Conservation (phyloP, 2,329 filamentous ascomycete species). For the Aspergillus pseudotamarii region DNA sequence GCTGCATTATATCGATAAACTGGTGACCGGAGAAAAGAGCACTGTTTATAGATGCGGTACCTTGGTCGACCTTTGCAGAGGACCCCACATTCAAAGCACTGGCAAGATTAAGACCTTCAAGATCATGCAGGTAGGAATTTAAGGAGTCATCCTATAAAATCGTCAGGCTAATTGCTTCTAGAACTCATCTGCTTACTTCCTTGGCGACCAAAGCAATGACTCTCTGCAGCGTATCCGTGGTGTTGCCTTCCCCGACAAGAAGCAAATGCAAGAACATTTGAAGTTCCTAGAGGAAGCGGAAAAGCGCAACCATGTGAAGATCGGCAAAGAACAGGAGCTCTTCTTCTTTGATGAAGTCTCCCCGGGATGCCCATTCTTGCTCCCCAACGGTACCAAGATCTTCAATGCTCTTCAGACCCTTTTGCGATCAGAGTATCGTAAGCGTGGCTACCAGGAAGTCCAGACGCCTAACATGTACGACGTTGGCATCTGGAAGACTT, state of each 20-base stretch:
- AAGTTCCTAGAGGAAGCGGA: slow-evolving; percentile 97
- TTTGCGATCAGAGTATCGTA: slow-evolving; percentile 85
- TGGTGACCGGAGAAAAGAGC: slow-evolving; percentile 87
- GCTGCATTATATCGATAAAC: slow-evolving; percentile 93
- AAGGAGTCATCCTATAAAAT: neutral
- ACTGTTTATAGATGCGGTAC: slow-evolving; percentile 95
- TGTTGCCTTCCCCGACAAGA: slow-evolving; percentile 96
- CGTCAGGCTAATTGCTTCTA: slow-evolving; percentile 34
- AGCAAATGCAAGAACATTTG: slow-evolving; percentile 87
- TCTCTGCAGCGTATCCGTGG: slow-evolving; percentile 96
- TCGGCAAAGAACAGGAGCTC: slow-evolving; percentile 92
- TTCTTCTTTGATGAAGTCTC: slow-evolving; percentile 96
- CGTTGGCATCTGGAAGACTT: slow-evolving; percentile 87
- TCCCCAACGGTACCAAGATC: slow-evolving; percentile 89
- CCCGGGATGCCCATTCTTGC: slow-evolving; percentile 90
- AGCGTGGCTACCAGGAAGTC: slow-evolving; percentile 91
- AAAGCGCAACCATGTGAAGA: slow-evolving; percentile 91
- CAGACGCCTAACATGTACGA: slow-evolving; percentile 98
- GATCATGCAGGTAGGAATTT: slow-evolving; percentile 71
- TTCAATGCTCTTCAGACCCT: slow-evolving; percentile 86
- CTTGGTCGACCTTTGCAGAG: slow-evolving; percentile 91
- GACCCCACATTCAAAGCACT: slow-evolving; percentile 91
- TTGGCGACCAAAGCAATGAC: slow-evolving; percentile 91
- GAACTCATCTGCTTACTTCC: slow-evolving; percentile 84
- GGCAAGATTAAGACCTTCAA: slow-evolving; percentile 93